These are phyloP conservation scores for Cutaneotrichosporon cyanovorans DNA, from an alignment of 1,284 basidiomycete genomes.

Conservation along the genomic window DNA sequence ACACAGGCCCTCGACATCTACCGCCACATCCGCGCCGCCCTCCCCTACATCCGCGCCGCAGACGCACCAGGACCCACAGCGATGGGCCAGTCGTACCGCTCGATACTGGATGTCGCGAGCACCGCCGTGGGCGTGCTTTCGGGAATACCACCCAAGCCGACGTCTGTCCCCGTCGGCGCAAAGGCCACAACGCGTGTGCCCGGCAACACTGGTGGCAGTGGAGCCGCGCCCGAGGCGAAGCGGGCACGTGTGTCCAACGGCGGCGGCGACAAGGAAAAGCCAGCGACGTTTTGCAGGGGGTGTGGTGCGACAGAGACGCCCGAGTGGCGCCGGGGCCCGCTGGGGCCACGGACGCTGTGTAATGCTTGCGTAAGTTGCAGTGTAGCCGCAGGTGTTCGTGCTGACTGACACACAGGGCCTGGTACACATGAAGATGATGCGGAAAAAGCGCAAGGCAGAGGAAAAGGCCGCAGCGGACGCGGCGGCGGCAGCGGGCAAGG, in stretches of 20 bases:
- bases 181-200: neutral
- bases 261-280: constrained; percentile 18
- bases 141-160: constrained; percentile 10
- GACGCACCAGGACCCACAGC: constrained; percentile 3
- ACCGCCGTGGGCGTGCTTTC: constrained; percentile 22
- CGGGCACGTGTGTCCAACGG: constrained; percentile 8
- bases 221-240: constrained; percentile 9
- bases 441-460: constrained; percentile 37
- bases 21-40: constrained; percentile 20
- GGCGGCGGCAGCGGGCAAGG: no score
- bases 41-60: constrained; percentile 24
- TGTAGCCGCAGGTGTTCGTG: neutral
- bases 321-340: constrained; percentile 45
- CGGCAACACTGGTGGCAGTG: no score
- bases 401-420: constrained; percentile 27
- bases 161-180: constrained; percentile 1
- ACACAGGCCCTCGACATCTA: constrained; percentile 23
- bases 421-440: constrained; percentile 41
- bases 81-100: constrained; percentile 20
- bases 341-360: constrained; percentile 45
- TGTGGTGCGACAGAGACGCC: constrained; percentile 46
- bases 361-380: constrained; percentile 43
- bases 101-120: constrained; percentile 25
- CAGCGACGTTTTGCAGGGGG: constrained; percentile 34
- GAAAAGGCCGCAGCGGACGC: constrained; percentile 27